These are phyloP conservation scores for Podila minutissima DNA, from an alignment of 192 early-diverging fungal genomes.

Conservation along the genomic window DNA sequence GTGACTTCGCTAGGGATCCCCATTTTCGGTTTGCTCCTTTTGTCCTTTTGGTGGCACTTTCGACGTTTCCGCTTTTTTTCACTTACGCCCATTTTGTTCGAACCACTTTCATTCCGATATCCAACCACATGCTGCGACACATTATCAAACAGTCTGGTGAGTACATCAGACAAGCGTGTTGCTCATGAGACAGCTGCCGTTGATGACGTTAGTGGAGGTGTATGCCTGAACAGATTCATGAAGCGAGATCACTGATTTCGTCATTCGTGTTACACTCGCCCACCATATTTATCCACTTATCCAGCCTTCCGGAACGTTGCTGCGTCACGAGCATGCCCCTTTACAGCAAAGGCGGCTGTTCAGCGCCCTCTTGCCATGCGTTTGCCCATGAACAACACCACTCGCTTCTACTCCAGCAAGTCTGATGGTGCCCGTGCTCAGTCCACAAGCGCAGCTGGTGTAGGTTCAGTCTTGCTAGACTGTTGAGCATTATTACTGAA, in stretches of 20 bases:
- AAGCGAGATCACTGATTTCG: too few relatives aligned
- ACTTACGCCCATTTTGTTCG: too few relatives aligned
- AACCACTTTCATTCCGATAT: background rate
- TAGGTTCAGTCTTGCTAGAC: background rate
- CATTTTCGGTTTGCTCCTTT: background rate
- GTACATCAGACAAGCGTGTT: background rate
- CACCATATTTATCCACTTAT: background rate
- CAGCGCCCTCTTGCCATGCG: background rate
- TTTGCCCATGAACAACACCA: background rate
- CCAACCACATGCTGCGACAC: conserved; percentile 1
- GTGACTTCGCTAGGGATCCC: too few relatives aligned
- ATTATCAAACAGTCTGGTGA: background rate
- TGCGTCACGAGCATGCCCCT: background rate
- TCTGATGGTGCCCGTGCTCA: conserved; percentile 40
- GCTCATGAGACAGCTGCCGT: background rate
- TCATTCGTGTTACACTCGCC: background rate
- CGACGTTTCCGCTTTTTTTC: background rate
- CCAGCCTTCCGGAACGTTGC: background rate
- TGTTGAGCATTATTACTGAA: background rate
- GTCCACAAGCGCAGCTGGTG: conserved; percentile 26
- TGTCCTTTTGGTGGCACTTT: conserved; percentile 1
- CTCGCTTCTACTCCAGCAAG: conserved; percentile 22
- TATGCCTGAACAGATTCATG: background rate
- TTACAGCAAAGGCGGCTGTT: background rate
- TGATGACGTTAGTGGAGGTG: background rate